phyloP scores from a whole-genome alignment of 23 red algal genomes.

The Gracilaria vermiculophylla region DNA sequence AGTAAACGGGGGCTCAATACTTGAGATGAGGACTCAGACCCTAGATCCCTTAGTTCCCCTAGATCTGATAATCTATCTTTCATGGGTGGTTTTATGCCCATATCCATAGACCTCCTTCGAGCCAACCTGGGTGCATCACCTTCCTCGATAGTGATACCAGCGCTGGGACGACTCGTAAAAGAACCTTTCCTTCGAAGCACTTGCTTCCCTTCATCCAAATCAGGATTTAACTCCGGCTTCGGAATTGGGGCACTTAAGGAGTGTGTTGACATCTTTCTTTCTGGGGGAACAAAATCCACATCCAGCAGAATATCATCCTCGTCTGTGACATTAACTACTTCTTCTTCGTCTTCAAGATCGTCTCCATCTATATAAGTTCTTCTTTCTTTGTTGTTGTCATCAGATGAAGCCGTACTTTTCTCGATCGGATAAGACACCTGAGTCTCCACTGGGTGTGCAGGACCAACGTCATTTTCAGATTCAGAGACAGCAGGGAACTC shows the following conservation, averaged over 20 bases:
- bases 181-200: conserved; percentile 59
- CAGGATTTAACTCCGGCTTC: conserved; percentile 38
- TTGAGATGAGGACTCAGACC: neutral
- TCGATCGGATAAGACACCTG: neutral
- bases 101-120: conserved; percentile 54
- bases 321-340: conserved; percentile 65
- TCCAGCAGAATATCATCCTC: conserved; percentile 72
- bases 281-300: conserved; percentile 12
- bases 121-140: conserved; percentile 54
- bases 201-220: conserved; percentile 49
- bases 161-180: conserved; percentile 56
- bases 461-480: neutral
- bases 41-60: neutral
- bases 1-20: neutral
- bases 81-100: neutral
- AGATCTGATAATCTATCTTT: neutral
- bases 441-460: neutral
- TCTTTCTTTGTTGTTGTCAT: neutral
- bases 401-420: neutral
- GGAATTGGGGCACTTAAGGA: neutral
- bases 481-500: conserved; percentile 15
- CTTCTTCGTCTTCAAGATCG: conserved; percentile 52
- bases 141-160: conserved; percentile 34
- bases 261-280: conserved; percentile 31
- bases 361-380: neutral